Evolutionary conservation across 352 stramenopile genomes (phyloP).

Genomic region (Phytophthora ramorum): DNA sequence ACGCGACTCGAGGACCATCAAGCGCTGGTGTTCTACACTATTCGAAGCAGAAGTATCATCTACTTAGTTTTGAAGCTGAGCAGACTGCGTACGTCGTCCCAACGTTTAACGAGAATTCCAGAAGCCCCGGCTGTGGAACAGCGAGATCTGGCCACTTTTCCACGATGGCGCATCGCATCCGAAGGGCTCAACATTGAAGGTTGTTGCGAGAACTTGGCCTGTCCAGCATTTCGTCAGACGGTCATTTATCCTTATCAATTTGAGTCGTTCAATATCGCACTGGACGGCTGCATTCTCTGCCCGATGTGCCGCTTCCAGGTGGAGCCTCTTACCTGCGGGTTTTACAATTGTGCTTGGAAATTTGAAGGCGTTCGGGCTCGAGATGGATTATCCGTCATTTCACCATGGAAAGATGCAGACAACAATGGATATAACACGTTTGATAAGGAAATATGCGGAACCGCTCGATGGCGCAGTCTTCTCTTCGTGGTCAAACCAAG

Average conservation of each 20-base stretch:
- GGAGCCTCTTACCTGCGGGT: slow-evolving; percentile 26
- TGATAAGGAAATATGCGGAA: neutral
- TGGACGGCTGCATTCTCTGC: slow-evolving; percentile 12
- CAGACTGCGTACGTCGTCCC: slow-evolving; percentile 26
- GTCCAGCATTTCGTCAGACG: slow-evolving; percentile 23
- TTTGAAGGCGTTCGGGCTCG: slow-evolving; percentile 25
- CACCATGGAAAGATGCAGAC: slow-evolving; percentile 21
- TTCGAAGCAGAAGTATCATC: slow-evolving; percentile 89
- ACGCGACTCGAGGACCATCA: slow-evolving; percentile 91
- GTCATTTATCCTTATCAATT: slow-evolving; percentile 19
- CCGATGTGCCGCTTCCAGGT: slow-evolving; percentile 20
- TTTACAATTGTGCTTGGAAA: slow-evolving; percentile 44
- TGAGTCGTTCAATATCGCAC: slow-evolving; percentile 27
- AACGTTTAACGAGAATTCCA: neutral
- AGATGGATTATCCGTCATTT: slow-evolving; percentile 18
- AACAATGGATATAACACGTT: slow-evolving; percentile 1
- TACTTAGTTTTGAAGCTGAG: slow-evolving; percentile 85
- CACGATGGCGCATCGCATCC: slow-evolving; percentile 11
- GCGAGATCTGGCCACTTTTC: slow-evolving; percentile 10
- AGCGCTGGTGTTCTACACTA: slow-evolving; percentile 89
- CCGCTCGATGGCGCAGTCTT: slow-evolving; percentile 25
- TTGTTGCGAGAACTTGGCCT: slow-evolving; percentile 10
- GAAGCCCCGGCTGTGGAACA: slow-evolving; percentile 12
- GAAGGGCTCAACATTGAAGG: slow-evolving; percentile 45
- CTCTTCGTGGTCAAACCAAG: slow-evolving; percentile 18